A percentile compares a stretch with the other conserved stretches of the same genome.
phyloP scores from a whole-genome alignment of 192 early-diverging fungal genomes.

The Borealophlyctis nickersoniae region DNA sequence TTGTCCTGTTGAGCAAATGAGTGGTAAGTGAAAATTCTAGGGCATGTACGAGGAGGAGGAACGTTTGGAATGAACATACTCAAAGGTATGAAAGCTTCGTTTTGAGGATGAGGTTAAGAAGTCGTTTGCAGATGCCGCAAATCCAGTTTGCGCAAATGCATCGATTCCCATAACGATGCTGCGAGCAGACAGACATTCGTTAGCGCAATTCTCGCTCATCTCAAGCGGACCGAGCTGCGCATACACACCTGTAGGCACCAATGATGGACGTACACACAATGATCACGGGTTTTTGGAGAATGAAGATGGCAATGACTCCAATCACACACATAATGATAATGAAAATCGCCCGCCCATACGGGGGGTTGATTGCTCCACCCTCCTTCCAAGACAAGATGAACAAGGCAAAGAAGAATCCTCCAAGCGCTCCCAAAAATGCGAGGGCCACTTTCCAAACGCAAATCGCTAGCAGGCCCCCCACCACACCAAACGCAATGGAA shows the following conservation, averaged over 20 bases:
- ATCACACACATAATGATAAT: slow-evolving; percentile 17
- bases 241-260: slow-evolving; percentile 12
- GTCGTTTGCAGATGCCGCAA: slow-evolving; percentile 6
- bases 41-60: background rate
- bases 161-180: slow-evolving; percentile 29
- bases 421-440: slow-evolving; percentile 25
- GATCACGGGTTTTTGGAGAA: slow-evolving; percentile 28
- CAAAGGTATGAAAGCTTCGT: background rate
- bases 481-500: slow-evolving; percentile 18
- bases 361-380: slow-evolving; percentile 17
- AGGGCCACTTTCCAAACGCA: slow-evolving; percentile 23
- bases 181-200: background rate
- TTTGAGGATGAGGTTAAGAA: background rate
- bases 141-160: slow-evolving; percentile 27
- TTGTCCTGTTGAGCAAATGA: background rate
- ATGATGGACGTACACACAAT: slow-evolving; percentile 26
- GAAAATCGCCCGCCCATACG: slow-evolving; percentile 15
- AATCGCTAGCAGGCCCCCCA: slow-evolving; percentile 26
- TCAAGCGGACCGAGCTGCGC: background rate
- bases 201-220: too few species aligned
- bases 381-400: slow-evolving; percentile 18
- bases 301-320: slow-evolving; percentile 14
- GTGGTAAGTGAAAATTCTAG: background rate
- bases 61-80: background rate
- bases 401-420: slow-evolving; percentile 27